Percentiles rank a stretch among this genome's conserved stretches.
Conservation (phyloP, 2,329 filamentous ascomycete species). For the Metarhizium sp. region DNA sequence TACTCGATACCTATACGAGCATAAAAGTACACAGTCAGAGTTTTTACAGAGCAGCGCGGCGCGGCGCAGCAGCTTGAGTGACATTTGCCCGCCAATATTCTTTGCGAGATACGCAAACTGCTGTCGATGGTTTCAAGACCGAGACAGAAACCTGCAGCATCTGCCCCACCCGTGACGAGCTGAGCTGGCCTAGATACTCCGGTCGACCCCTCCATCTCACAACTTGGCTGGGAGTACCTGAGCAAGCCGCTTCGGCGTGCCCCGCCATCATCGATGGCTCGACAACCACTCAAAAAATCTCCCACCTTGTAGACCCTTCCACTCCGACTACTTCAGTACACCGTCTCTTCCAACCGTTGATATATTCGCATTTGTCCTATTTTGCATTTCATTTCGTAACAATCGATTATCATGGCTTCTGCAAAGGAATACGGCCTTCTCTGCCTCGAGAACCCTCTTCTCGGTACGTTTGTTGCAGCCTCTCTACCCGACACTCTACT, state of each 20-base stretch:
- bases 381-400: not conserved
- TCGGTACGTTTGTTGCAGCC: slow-evolving; percentile 49
- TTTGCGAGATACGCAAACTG: too few species aligned
- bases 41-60: too few species aligned
- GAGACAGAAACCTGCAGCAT: not conserved
- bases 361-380: not conserved
- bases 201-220: too few species aligned
- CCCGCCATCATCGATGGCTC: not conserved
- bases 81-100: too few species aligned
- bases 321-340: not conserved
- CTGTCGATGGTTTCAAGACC: too few species aligned
- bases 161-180: not conserved
- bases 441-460: slow-evolving; percentile 93
- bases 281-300: not conserved
- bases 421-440: slow-evolving; percentile 78
- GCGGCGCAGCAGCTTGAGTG: too few species aligned
- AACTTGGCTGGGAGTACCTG: too few species aligned
- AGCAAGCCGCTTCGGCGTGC: not conserved
- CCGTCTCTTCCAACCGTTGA: not conserved
- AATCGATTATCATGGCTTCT: slow-evolving; percentile 50
- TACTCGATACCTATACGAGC: too few species aligned
- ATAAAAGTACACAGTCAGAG: too few species aligned
- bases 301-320: not conserved
- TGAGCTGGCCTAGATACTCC: too few species aligned
- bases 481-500: not conserved